Base-by-base conservation (phyloP, 2,329 filamentous ascomycete species). In the Xylariaceae sp. region DNA sequence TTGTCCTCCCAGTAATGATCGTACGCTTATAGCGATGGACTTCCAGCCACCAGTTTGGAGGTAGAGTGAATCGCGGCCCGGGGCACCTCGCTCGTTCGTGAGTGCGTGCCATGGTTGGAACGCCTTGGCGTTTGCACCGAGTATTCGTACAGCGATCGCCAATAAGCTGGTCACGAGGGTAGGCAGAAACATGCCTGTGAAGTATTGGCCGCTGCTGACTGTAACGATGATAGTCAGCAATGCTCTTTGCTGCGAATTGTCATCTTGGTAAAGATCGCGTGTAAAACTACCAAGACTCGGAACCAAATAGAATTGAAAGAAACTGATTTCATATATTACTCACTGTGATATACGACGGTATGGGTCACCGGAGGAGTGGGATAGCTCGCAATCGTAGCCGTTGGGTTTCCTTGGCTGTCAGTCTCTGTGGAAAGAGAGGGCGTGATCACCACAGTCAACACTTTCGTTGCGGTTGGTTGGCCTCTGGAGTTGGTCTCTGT, bases 71-170 rank as follows among this genome's bases (percentile, higher is more conserved):
- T 73, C 65, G 8, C 63, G 60, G 0, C 74, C 74, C 0, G 58
- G 21, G 2, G 67, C 69, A 1, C 75, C 75, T 8, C 46, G 61
- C 1, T 62, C 59, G 29, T 66, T 64, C 5, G 71, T 67, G 8
- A 78, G 66, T 41, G 72, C 73, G 60, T 76, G 73, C 67, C 71
- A 76, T 0, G 75, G 74, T 58, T 76, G 74, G 39, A 69, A 61
- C 4, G 65, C 50, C 53, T 65, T 67, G 41, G 61, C 66, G 36
- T 70, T 70, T 9, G 52, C 45, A 50, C 65, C 61, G 28, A 70
- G 60, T 23, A 65, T 66, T 5, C 63, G 63, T 11, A 69, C 52
- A 0, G 61, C 57, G 7, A 67, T 61, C 1, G 64, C 64, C 0
- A 69, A 14, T 1, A 64, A 19, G 45, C 62, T 67, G 19, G 65